Evolutionary conservation across 1,284 basidiomycete species (phyloP), one percentile per base, ranked within the genome.

Genomic region (Kwoniella shivajii): DNA sequence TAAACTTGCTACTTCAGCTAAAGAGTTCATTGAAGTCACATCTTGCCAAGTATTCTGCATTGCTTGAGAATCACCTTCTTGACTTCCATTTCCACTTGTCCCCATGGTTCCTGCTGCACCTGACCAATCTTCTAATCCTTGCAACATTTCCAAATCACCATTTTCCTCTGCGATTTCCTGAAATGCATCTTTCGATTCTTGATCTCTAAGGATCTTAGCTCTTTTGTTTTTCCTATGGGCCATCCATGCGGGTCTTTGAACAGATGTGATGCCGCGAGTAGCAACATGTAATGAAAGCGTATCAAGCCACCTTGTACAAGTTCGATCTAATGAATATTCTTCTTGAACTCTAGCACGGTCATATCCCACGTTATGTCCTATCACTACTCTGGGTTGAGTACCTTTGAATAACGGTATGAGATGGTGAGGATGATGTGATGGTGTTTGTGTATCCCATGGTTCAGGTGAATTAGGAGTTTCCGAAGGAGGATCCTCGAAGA

Each of bases 201-300:
- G 53, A 11, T 67, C 54, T 72, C 75, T 62, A 77, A 56, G 33
- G 18, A 54, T 58, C 49, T 71, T 83, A 79, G 51, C 64, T 39
- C 53, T 56, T 44, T 81, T 80, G 54, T 81, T 79, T 58, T 82
- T 82, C 27, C 80, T 77, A 72, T 93, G 85, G 70, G 88, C 87
- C 79, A 88, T 85, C 93, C 94, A 99, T 2, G 89, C 89, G 0
- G 92, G 91, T 0, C 94, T 86, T 73, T 99, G 96, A 61, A 93
- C 89, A 0, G 91, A 93, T 0, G 93, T 95, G 56, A 99, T 95
- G 6, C 96, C 95, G 59, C 89, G 88, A 3, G 93, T 89, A 4
- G 96, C 92, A 46, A 96, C 88, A 73, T 99, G 95, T 10, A 99
- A 81, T 1, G 92, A 87, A 85, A 99, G 92, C 0, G 95, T 99